Evolutionary conservation across 192 early-diverging fungal species (phyloP).

Genomic region (Coemansia sp.): DNA sequence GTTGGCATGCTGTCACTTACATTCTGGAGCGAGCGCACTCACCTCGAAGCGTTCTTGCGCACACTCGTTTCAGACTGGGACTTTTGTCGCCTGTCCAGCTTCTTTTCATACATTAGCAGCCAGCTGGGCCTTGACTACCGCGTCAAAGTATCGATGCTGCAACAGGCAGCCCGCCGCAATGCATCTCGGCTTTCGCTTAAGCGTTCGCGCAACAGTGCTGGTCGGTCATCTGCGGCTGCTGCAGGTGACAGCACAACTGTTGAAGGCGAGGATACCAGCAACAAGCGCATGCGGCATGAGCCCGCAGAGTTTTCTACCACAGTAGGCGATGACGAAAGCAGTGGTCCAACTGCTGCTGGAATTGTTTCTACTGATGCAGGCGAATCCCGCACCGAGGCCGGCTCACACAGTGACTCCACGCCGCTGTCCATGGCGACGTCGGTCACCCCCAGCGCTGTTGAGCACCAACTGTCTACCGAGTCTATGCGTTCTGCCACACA

Average conservation of each 20-base stretch:
- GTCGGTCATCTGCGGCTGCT: conserved; percentile 10
- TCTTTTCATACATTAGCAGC: conserved; percentile 62
- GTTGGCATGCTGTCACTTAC: conserved; percentile 45
- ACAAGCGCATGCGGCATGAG: conserved; percentile 39
- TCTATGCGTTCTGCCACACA: conserved; percentile 3
- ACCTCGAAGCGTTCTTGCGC: conserved; percentile 55
- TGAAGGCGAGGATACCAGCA: conserved; percentile 26
- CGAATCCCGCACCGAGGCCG: not conserved
- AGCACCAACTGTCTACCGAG: conserved; percentile 5
- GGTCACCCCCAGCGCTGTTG: not conserved
- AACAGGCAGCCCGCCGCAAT: conserved; percentile 53
- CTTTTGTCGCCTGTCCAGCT: conserved; percentile 63
- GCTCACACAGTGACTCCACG: conserved; percentile 3
- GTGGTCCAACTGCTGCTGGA: not conserved
- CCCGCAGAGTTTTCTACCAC: conserved; percentile 6
- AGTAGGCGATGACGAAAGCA: not conserved
- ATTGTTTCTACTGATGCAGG: not conserved
- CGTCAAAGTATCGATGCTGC: conserved; percentile 51
- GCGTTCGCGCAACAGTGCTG: conserved; percentile 32
- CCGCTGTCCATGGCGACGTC: conserved; percentile 1
- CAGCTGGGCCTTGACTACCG: conserved; percentile 50
- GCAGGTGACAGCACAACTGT: not conserved
- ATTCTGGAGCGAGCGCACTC: conserved; percentile 41
- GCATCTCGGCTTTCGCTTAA: conserved; percentile 48
- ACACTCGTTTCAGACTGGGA: conserved; percentile 63